A percentile compares a stretch with the other conserved stretches of the same genome.
These are phyloP conservation scores for Theileria annulata DNA, from an alignment of 169 alveolate genomes.

Conservation along the genomic window DNA sequence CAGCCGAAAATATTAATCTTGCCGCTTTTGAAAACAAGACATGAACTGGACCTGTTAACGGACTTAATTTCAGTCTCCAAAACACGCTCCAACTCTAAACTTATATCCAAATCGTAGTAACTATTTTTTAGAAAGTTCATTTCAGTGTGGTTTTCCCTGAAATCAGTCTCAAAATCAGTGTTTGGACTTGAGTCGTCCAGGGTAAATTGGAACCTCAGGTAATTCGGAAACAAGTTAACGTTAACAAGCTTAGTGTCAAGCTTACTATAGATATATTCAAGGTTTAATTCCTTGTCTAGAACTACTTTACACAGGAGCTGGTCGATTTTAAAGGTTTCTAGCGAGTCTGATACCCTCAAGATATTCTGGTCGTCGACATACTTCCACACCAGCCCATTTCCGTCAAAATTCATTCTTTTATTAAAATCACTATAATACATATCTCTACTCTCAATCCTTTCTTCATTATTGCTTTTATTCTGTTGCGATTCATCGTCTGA, in stretches of 20 bases:
- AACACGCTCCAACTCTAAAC: slow-evolving; percentile 47
- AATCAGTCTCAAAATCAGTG: slow-evolving; percentile 6
- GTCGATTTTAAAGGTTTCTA: slow-evolving; percentile 41
- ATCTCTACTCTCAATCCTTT: neutral
- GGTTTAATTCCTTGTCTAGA: slow-evolving; percentile 33
- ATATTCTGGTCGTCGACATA: slow-evolving; percentile 28
- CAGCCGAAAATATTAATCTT: slow-evolving; percentile 59
- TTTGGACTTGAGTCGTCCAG: slow-evolving; percentile 12
- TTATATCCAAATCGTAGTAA: slow-evolving; percentile 41
- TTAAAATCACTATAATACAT: neutral
- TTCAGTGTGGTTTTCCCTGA: neutral
- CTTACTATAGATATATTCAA: slow-evolving; percentile 7
- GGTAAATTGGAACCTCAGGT: slow-evolving; percentile 44
- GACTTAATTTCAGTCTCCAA: slow-evolving; percentile 34
- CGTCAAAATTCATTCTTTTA: slow-evolving; percentile 15
- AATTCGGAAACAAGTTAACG: slow-evolving; percentile 23
- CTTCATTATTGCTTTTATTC: neutral
- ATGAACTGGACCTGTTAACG: slow-evolving; percentile 26
- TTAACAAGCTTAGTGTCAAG: slow-evolving; percentile 22
- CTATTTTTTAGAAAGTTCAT: neutral
- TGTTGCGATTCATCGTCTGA: neutral
- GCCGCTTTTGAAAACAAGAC: slow-evolving; percentile 60
- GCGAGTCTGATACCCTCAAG: slow-evolving; percentile 35
- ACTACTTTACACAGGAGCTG: slow-evolving; percentile 53
- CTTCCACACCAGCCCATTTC: slow-evolving; percentile 52